Evolutionary conservation across 2,329 filamentous ascomycete species (phyloP), one percentile per base, ranked within the genome.

Genomic region (Aspergillus brasiliensis): DNA sequence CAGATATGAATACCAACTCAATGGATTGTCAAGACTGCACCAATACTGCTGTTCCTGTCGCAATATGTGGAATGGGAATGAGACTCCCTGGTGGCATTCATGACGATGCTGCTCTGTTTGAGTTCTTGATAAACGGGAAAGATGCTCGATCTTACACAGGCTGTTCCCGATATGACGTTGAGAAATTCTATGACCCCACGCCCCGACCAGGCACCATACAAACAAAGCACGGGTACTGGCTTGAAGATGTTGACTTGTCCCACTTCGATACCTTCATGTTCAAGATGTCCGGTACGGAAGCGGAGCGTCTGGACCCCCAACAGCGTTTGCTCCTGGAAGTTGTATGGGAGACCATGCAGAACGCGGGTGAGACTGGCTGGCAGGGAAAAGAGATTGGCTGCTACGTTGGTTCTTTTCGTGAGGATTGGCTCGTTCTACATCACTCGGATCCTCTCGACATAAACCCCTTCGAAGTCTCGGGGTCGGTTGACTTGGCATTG

Each of bases 321-420:
- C 74, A 75, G 53, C 63, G 70, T 3, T 61, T 66, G 10, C 52
- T 76, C 31, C 57, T 76, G 1, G 73, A 77, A 46, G 68, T 74
- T 10, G 60, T 67, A 2, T 67, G 66, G 17, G 75, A 77, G 49
- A 70, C 67, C 31, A 34, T 76, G 7, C 72, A 76, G 28, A 67
- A 67, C 47, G 65, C 67, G 1, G 69, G 75, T 49, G 38, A 71
- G 42, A 59, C 66, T 13, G 46, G 65, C n/a, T 71, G 69, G 67
- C 40, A 62, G 19, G 73, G 77, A 5, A 58, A 63, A 11, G 67
- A 72, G 23, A 71, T 69, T 5, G 71, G 75, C 0, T 68, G 62
- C 56, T 71, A 63, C 57, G 56, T 70, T 5, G 68, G 69, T 0
- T 59, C 60, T 2, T 69, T 65, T 58, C 66, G 68, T 0, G 67